These are phyloP conservation scores for Penicillium paradoxum DNA, from an alignment of 495 filamentous ascomycete genomes.

Conservation along the genomic window DNA sequence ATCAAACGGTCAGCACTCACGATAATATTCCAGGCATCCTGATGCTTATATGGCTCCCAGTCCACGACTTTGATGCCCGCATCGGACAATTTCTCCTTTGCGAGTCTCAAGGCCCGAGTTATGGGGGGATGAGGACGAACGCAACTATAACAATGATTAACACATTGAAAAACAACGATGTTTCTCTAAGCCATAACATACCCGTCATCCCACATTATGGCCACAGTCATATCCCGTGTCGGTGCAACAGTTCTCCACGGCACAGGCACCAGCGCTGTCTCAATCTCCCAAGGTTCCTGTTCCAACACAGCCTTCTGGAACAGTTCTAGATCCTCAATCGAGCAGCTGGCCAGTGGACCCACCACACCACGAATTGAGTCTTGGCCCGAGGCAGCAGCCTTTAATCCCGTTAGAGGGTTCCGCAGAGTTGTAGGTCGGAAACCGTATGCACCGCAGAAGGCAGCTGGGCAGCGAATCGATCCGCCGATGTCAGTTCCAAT, in stretches of 20 bases:
- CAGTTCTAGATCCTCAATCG: slow-evolving; percentile 57
- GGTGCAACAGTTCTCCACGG: slow-evolving; percentile 48
- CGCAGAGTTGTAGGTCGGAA: slow-evolving; percentile 54
- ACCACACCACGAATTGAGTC: slow-evolving; percentile 57
- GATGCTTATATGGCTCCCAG: slow-evolving; percentile 61
- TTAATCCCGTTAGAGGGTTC: slow-evolving; percentile 41
- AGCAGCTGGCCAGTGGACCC: slow-evolving; percentile 56
- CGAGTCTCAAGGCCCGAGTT: slow-evolving; percentile 50
- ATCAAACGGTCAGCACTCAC: slow-evolving; percentile 31
- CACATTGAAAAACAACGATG: background rate
- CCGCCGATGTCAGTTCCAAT: slow-evolving; percentile 67
- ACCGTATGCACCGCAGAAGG: slow-evolving; percentile 54
- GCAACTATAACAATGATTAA: slow-evolving; percentile 4
- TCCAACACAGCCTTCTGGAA: slow-evolving; percentile 58
- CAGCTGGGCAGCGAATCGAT: slow-evolving; percentile 54
- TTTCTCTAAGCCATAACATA: slow-evolving; percentile 3
- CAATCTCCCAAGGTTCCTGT: slow-evolving; percentile 56
- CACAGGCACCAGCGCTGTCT: slow-evolving; percentile 54
- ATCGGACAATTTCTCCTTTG: slow-evolving; percentile 49
- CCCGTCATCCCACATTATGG: slow-evolving; percentile 65
- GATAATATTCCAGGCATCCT: slow-evolving; percentile 55
- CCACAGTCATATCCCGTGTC: slow-evolving; percentile 55
- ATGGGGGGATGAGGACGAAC: slow-evolving; percentile 66
- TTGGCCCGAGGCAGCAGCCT: slow-evolving; percentile 47
- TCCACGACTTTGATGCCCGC: slow-evolving; percentile 55